These are phyloP conservation scores for Trametes polyzona DNA, from an alignment of 1,284 basidiomycete genomes.

Conservation along the genomic window DNA sequence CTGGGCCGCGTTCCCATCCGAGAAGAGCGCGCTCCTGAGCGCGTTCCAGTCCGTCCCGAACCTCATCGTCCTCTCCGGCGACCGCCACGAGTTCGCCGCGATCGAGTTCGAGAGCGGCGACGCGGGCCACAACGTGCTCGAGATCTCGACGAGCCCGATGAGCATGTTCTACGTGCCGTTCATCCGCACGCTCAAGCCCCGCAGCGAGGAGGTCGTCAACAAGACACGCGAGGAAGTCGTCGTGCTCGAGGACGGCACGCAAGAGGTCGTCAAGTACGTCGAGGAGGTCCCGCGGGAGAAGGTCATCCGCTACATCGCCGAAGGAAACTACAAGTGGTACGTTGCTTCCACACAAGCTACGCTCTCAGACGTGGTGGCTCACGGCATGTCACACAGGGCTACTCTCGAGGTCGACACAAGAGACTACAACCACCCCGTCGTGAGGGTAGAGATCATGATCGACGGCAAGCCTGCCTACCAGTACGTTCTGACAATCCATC, in stretches of 20 bases:
- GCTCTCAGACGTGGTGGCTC: background rate
- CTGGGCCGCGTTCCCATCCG: slow-evolving; percentile 72
- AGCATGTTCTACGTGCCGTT: slow-evolving; percentile 77
- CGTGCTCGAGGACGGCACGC: slow-evolving; percentile 22
- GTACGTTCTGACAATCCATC: slow-evolving; percentile 41
- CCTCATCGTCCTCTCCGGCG: slow-evolving; percentile 68
- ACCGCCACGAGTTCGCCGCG: slow-evolving; percentile 82
- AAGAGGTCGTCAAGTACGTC: slow-evolving; percentile 24
- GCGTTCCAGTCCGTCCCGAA: slow-evolving; percentile 74
- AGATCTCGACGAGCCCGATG: slow-evolving; percentile 69
- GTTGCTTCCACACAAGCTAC: slow-evolving; percentile 15
- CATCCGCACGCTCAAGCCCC: slow-evolving; percentile 49
- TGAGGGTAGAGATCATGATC: slow-evolving; percentile 64
- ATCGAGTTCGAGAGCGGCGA: slow-evolving; percentile 60
- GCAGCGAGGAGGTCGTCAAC: slow-evolving; percentile 47
- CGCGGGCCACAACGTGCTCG: slow-evolving; percentile 43
- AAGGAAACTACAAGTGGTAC: slow-evolving; percentile 69
- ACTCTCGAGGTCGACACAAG: slow-evolving; percentile 77
- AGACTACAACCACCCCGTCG: slow-evolving; percentile 54
- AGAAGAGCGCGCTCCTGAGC: slow-evolving; percentile 62
- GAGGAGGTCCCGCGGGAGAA: slow-evolving; percentile 59
- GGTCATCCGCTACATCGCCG: slow-evolving; percentile 65
- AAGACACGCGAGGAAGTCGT: slow-evolving; percentile 36
- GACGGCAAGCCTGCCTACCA: slow-evolving; percentile 67
- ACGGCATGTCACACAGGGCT: slow-evolving; percentile 51